Evolutionary conservation across 1,139 yeast genomes (phyloP).

Genomic region (Meyerozyma athensensis): DNA sequence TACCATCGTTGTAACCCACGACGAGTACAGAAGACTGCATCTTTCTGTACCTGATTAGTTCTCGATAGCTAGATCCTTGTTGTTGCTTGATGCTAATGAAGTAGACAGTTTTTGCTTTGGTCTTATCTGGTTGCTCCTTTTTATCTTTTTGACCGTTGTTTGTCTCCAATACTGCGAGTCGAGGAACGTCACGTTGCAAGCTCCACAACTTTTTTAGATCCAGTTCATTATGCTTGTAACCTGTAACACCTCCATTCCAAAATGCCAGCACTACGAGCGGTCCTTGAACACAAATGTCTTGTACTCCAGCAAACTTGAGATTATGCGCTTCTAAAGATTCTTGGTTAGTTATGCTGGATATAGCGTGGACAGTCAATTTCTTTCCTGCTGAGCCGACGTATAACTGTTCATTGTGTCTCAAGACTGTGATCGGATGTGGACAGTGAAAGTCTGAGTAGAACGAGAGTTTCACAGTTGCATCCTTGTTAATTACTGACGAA

Average conservation of each 20-base stretch:
- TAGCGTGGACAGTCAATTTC: slow-evolving; percentile 24
- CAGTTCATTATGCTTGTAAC: slow-evolving; percentile 11
- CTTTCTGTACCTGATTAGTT: too few species aligned
- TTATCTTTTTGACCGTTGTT: slow-evolving; percentile 1
- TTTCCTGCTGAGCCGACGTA: slow-evolving; percentile 43
- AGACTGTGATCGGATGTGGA: slow-evolving; percentile 50
- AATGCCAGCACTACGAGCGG: slow-evolving; percentile 24
- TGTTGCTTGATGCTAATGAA: too few species aligned
- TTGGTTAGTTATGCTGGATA: slow-evolving; percentile 9
- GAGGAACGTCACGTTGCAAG: slow-evolving; percentile 7
- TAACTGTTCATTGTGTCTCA: slow-evolving; percentile 21
- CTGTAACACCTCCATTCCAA: slow-evolving; percentile 38
- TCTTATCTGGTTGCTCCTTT: background rate
- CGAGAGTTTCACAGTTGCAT: slow-evolving; percentile 16
- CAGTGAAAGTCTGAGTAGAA: slow-evolving; percentile 27
- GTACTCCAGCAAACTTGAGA: slow-evolving; percentile 19
- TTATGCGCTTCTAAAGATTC: slow-evolving; percentile 9
- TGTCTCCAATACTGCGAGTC: slow-evolving; percentile 7
- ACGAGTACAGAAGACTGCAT: too few species aligned
- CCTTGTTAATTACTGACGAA: slow-evolving; percentile 18
- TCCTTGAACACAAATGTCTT: slow-evolving; percentile 9
- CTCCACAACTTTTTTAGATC: slow-evolving; percentile 9
- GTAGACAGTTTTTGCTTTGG: background rate
- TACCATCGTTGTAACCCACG: background rate
- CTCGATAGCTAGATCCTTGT: too few species aligned